Conservation (phyloP, 352 stramenopile genomes). For the Phytopythium delawarense region DNA sequence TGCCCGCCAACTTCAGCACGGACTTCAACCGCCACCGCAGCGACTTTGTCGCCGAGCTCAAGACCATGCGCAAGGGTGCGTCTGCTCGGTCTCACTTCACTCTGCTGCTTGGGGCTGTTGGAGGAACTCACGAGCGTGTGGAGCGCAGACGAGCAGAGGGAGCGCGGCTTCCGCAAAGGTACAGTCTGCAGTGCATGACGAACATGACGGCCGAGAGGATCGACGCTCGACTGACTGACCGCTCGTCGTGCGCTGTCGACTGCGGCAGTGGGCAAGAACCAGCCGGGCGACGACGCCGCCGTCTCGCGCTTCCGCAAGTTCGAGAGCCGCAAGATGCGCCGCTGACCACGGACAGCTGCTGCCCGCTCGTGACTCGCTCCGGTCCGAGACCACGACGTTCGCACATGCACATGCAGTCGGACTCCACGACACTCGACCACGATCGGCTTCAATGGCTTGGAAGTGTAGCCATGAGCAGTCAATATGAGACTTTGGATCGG, state of each 20-base stretch:
- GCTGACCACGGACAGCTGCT: constrained; percentile 5
- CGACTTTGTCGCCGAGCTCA: constrained; percentile 66
- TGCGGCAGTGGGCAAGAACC: constrained; percentile 44
- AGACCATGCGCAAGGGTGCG: constrained; percentile 59
- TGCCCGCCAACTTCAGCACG: constrained; percentile 71
- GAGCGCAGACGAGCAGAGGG: constrained; percentile 60
- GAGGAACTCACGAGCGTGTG: constrained; percentile 7
- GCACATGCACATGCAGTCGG: no score
- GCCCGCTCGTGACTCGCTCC: no score
- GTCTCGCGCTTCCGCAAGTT: constrained; percentile 72
- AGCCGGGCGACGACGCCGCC: constrained; percentile 58
- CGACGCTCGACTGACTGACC: not conserved
- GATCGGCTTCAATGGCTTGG: no score
- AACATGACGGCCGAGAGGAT: not conserved
- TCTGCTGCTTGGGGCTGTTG: not conserved
- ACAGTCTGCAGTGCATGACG: not conserved
- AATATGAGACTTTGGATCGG: no score
- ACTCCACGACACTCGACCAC: no score
- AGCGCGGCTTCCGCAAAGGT: constrained; percentile 60
- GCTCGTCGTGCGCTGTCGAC: constrained; percentile 2
- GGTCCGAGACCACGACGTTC: no score
- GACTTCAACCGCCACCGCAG: constrained; percentile 74
- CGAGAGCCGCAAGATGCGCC: constrained; percentile 39
- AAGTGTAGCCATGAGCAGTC: no score
- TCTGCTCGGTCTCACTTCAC: not conserved